Evolutionary conservation across 2,329 filamentous ascomycete genomes (phyloP), one percentile per base, ranked within the genome.

Genomic region (Botrytis pseudocinerea): DNA sequence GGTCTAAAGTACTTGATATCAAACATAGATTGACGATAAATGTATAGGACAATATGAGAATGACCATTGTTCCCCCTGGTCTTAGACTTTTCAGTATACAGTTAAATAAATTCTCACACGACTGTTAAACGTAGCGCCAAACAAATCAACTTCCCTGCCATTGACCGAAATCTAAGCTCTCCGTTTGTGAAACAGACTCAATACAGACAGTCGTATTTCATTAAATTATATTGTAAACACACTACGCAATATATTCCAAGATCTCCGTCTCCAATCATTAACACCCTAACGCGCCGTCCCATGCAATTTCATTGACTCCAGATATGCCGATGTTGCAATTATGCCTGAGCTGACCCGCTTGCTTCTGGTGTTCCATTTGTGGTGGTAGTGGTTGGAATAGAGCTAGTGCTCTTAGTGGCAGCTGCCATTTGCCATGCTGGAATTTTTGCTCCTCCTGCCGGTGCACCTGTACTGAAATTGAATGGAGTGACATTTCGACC

Each of bases 391-490:
- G 74, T 74, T 32, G 76, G 76, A 6, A 73, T 71, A 32, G 78
- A 73, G 63, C 66, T 75, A 48, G 77, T 72, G 54, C 73, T 79
- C 82, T 87, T 89, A 78, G 87, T 90, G 46, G 89, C 85, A 80
- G 90, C 90, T 65, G 91, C 91, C 86, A 93, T 88, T 83, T 95
- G 92, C 92, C 92, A 95, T 7, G 92, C 89, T 7, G 92, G 92
- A 77, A 95, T 95, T 18, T 91, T 90, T 18, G 92, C 91, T 82
- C 88, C 90, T 48, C 83, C 83, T 22, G 82, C 79, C 54, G 87
- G 82, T 75, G 85, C 83, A 73, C 86, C 84, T 74, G 86, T 84
- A 75, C 78, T 81, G 81, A 89, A 87, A 75, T 78, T 81, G 81
- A 89, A 87, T 44, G 87, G 86, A 77, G 82, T 87, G 18, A 83